Evolutionary conservation across 768 basidiomycete genomes (phyloP).

Genomic region (Floccularia luteovirens): DNA sequence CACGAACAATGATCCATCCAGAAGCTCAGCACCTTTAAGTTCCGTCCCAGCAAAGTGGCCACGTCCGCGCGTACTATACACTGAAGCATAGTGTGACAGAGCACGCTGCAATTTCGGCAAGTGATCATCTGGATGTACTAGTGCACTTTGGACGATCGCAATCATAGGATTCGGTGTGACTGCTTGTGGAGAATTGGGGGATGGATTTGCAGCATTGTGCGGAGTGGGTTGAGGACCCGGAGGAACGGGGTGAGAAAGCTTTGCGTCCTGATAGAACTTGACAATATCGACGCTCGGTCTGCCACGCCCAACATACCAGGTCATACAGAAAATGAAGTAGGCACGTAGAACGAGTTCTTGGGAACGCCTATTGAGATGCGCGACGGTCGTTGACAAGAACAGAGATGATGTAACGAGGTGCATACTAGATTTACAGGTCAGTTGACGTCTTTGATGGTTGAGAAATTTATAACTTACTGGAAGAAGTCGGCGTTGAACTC

Average conservation of each 20-base stretch:
- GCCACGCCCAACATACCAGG: constrained; percentile 51
- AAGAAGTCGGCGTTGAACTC: constrained; percentile 53
- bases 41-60: constrained; percentile 14
- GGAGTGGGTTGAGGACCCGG: constrained; percentile 14
- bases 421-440: constrained; percentile 29
- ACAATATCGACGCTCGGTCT: constrained; percentile 40
- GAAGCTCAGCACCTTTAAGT: constrained; percentile 29
- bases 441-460: neutral
- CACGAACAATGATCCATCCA: constrained; percentile 56
- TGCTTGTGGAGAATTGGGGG: constrained; percentile 21
- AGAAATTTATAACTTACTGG: constrained; percentile 31
- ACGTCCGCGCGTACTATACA: constrained; percentile 32
- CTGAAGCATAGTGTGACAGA: constrained; percentile 36
- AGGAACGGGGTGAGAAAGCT: constrained; percentile 12
- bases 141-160: constrained; percentile 38
- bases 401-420: constrained; percentile 61
- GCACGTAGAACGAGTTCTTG: constrained; percentile 47
- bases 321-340: constrained; percentile 45
- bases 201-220: constrained; percentile 12
- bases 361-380: constrained; percentile 29
- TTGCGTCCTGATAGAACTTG: constrained; percentile 32
- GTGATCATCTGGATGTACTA: constrained; percentile 50
- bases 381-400: constrained; percentile 47
- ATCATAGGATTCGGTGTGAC: constrained; percentile 50
- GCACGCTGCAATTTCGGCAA: constrained; percentile 44